Base-by-base conservation (phyloP, 2,329 filamentous ascomycete genomes). In the Aspergillus quadricinctus region DNA sequence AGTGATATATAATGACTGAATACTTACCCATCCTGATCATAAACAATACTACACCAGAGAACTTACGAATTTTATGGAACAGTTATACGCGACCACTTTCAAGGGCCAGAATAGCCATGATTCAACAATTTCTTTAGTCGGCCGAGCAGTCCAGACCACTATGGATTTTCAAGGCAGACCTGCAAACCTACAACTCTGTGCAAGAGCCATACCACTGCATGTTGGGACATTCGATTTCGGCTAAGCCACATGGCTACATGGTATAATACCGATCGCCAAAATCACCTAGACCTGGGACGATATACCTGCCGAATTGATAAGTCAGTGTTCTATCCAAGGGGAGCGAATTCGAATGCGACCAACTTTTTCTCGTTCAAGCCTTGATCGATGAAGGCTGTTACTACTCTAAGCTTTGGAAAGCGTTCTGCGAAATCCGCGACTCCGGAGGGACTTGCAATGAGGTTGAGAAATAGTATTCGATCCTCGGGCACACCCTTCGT, bases 351-450 rank as follows among this genome's bases (percentile, higher is more conserved):
- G 56, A 21, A 25, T 48, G 49, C 48, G 56, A 80, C 86, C 71
- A 82, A 97, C 92, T 96, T 97, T 81, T 96, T 97, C 71, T 95
- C 92, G 73, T 99, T 89, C 61, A 99, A 80, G n/a, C 94, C 93
- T 79, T 93, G 84, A 71, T 99, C 94, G 68, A 99, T 88, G 72
- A 99, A 99, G 9, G 94, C 91, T 8, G 94, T 97, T 50, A 99
- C 90, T 21, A 99, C 90, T 61, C 92, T 85, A 57, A 97, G 81
- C 68, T 89, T 90, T 41, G 94, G 93, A 69, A 95, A 97, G 66
- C 88, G 89, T 67, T 89, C 83, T 9, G 92, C 90, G 75, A 99
- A 97, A 67, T 89, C 92, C 67, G 86, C 84, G 63, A 96, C 89
- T 5, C 94, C 94, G 70, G 96, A 88, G 0, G 94, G 94, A 71